Evolutionary conservation across 2,329 filamentous ascomycete species (phyloP).

Genomic region (Trichoderma sp.): DNA sequence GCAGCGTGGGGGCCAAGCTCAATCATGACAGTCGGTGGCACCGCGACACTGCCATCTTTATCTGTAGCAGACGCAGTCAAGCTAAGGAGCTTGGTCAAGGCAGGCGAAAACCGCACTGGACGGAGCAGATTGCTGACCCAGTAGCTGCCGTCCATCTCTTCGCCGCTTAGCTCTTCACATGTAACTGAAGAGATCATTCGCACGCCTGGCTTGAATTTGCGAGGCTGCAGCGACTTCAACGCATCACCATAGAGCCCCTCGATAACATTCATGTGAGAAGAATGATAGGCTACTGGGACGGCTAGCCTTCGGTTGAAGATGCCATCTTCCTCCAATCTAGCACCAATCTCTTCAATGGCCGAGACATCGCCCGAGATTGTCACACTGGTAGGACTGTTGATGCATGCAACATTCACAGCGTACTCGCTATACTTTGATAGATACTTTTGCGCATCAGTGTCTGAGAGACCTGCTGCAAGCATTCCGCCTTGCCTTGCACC

Average conservation of each 20-base stretch:
- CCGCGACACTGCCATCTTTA: not conserved
- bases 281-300: conserved; percentile 48
- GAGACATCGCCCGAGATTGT: conserved; percentile 24
- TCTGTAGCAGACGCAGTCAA: not conserved
- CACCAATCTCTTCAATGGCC: conserved; percentile 42
- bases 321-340: conserved; percentile 40
- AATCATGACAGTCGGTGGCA: conserved; percentile 19
- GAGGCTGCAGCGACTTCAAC: conserved; percentile 26
- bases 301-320: conserved; percentile 47
- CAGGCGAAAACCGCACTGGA: conserved; percentile 25
- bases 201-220: conserved; percentile 20
- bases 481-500: conserved; percentile 12
- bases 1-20: conserved; percentile 26
- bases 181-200: conserved; percentile 25
- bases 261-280: conserved; percentile 36
- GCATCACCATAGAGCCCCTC: conserved; percentile 29
- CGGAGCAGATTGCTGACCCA: conserved; percentile 23
- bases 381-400: conserved; percentile 26
- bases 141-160: conserved; percentile 20
- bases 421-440: conserved; percentile 18
- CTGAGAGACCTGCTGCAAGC: conserved; percentile 23
- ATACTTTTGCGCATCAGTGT: conserved; percentile 16
- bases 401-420: conserved; percentile 23
- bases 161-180: conserved; percentile 2
- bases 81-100: conserved; percentile 13